Percentiles rank a stretch among this genome's conserved stretches.
phyloP scores from a whole-genome alignment of 306 rosid genomes.

The Trifolium subterraneum region DNA sequence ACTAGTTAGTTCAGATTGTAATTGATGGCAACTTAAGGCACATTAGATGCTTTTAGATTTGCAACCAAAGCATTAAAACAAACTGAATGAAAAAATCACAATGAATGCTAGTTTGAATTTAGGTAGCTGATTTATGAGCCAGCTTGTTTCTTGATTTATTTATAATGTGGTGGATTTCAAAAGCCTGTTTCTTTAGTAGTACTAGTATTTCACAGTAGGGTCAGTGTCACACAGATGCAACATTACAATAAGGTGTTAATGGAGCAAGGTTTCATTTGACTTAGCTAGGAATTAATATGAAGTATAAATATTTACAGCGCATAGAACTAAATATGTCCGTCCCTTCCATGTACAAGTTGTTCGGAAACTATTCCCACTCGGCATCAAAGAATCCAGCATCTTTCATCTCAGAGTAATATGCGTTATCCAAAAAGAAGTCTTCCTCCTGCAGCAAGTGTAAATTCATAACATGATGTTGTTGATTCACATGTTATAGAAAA shows the following conservation, averaged over 20 bases:
- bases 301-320: constrained; percentile 45
- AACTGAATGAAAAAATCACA: constrained; percentile 32
- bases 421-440: constrained; percentile 71
- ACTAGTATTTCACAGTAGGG: constrained; percentile 46
- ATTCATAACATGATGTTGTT: constrained; percentile 15
- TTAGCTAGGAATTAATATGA: constrained; percentile 35
- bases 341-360: constrained; percentile 38
- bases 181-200: constrained; percentile 47
- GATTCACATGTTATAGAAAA: constrained; percentile 19
- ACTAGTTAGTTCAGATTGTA: not conserved
- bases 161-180: constrained; percentile 49
- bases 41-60: not conserved
- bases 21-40: not conserved
- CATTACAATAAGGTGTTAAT: constrained; percentile 41
- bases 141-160: not conserved
- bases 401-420: constrained; percentile 83
- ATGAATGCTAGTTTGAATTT: not conserved
- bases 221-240: constrained; percentile 31
- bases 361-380: constrained; percentile 68
- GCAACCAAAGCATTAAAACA: not conserved
- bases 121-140: not conserved
- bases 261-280: constrained; percentile 55
- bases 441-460: constrained; percentile 62
- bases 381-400: constrained; percentile 92
- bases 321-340: constrained; percentile 3